A percentile compares a stretch with the other conserved stretches of the same genome.
These are phyloP conservation scores for Syzygium oleosum DNA, from an alignment of 345 rosid species.

Conservation along the genomic window DNA sequence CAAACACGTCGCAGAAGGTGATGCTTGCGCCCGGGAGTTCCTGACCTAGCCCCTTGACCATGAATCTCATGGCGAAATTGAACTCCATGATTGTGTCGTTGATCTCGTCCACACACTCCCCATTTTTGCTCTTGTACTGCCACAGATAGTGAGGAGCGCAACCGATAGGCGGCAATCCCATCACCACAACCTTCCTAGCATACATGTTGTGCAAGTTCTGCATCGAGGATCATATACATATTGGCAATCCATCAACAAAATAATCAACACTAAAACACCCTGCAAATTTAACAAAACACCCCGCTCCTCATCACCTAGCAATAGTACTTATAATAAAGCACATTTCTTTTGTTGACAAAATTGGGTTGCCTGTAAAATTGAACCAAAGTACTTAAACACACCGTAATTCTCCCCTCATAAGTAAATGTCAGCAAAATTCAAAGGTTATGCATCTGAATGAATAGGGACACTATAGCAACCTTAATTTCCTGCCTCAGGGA, in stretches of 20 bases:
- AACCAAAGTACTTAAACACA: neutral
- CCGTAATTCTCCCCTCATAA: neutral
- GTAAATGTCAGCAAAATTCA: neutral
- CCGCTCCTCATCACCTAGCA: neutral
- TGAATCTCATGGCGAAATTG: slow-evolving; percentile 71
- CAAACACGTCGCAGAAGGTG: slow-evolving; percentile 74
- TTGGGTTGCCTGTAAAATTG: neutral
- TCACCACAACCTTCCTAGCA: slow-evolving; percentile 63
- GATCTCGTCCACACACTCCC: slow-evolving; percentile 70
- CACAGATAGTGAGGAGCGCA: slow-evolving; percentile 88
- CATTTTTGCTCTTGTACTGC: slow-evolving; percentile 55
- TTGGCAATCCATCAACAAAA: neutral
- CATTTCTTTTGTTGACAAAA: neutral
- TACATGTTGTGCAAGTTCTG: slow-evolving; percentile 65
- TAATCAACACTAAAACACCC: neutral
- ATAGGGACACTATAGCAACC: slow-evolving; percentile 22
- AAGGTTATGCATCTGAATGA: neutral
- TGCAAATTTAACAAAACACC: neutral
- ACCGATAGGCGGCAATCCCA: slow-evolving; percentile 87
- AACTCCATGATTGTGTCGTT: slow-evolving; percentile 70
- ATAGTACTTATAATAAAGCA: neutral
- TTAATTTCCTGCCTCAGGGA: slow-evolving; percentile 52
- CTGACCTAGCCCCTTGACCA: slow-evolving; percentile 40
- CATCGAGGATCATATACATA: neutral
- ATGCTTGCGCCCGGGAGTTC: slow-evolving; percentile 46